Evolutionary conservation across 192 early-diverging fungal species (phyloP).

Genomic region (Dissophora globulifera): DNA sequence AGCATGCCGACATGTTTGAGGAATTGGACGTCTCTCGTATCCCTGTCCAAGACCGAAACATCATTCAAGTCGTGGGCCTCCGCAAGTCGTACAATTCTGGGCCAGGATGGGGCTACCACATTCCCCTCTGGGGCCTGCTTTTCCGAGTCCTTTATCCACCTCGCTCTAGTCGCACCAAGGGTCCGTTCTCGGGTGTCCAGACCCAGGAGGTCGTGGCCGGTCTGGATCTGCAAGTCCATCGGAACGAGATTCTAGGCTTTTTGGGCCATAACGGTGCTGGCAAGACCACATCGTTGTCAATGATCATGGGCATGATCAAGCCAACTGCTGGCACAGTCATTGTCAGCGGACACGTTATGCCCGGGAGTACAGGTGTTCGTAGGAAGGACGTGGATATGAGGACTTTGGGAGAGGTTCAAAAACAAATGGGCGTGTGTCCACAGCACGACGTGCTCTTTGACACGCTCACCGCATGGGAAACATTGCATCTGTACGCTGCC

Average conservation of each 20-base stretch:
- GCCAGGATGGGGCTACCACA: slow-evolving; percentile 24
- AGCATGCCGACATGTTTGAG: slow-evolving; percentile 52
- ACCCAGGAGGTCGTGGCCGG: slow-evolving; percentile 35
- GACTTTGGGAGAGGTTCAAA: slow-evolving; percentile 51
- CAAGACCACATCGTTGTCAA: slow-evolving; percentile 62
- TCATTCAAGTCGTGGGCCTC: slow-evolving; percentile 33
- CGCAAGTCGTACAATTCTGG: slow-evolving; percentile 22
- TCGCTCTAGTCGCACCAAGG: slow-evolving; percentile 15
- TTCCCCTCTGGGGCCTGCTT: slow-evolving; percentile 30
- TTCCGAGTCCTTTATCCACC: slow-evolving; percentile 35
- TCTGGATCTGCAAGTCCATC: slow-evolving; percentile 53
- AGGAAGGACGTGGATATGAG: slow-evolving; percentile 30
- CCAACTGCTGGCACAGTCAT: slow-evolving; percentile 38
- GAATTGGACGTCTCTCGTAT: slow-evolving; percentile 24
- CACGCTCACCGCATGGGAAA: slow-evolving; percentile 59
- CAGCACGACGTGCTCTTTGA: slow-evolving; percentile 65
- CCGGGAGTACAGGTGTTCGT: slow-evolving; percentile 23
- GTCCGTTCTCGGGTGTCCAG: slow-evolving; percentile 32
- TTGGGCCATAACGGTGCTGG: slow-evolving; percentile 72
- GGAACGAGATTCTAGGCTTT: slow-evolving; percentile 64
- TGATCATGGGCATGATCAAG: slow-evolving; percentile 53
- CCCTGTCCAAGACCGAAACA: slow-evolving; percentile 35
- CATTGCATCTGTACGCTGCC: slow-evolving; percentile 56
- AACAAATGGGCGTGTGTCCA: slow-evolving; percentile 65
- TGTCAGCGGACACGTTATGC: slow-evolving; percentile 42